Percentiles rank a stretch among this genome's conserved stretches.
Evolutionary conservation across 805 yeast genomes (phyloP).

Genomic region (Candida vartiovaarae): DNA sequence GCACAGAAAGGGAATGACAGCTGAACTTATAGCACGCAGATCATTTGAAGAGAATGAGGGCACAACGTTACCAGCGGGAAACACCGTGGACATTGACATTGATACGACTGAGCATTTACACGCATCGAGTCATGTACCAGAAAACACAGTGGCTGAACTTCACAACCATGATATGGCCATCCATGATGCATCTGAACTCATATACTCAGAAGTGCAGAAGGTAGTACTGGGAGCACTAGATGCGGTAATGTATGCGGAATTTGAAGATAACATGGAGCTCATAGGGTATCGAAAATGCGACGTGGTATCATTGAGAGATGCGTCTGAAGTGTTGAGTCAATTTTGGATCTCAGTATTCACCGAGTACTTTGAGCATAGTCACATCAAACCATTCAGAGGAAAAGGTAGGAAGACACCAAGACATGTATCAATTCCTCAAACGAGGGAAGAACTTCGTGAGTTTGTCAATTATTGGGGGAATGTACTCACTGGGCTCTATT

Average conservation of each 20-base stretch:
- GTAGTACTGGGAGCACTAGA: conserved; percentile 42
- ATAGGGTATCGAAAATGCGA: conserved; percentile 38
- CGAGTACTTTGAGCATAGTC: conserved; percentile 31
- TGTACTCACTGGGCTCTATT: conserved; percentile 37
- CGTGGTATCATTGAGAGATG: conserved; percentile 33
- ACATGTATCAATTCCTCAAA: conserved; percentile 24
- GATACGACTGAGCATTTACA: not conserved
- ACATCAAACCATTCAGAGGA: conserved; percentile 16
- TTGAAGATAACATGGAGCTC: conserved; percentile 47
- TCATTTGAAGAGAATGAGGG: conserved; percentile 30
- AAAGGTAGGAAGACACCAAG: conserved; percentile 24
- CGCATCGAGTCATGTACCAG: not conserved
- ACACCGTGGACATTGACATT: not conserved
- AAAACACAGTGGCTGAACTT: not conserved
- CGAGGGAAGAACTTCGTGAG: conserved; percentile 24
- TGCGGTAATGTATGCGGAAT: conserved; percentile 43
- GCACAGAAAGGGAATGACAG: conserved; percentile 37
- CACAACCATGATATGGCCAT: not conserved
- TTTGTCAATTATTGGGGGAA: conserved; percentile 49
- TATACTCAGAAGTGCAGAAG: conserved; percentile 36
- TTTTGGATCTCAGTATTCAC: conserved; percentile 55
- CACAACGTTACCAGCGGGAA: not conserved
- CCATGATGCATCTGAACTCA: conserved; percentile 15
- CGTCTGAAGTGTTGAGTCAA: conserved; percentile 35
- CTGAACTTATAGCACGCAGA: conserved; percentile 35